Evolutionary conservation across 768 basidiomycete species (phyloP), one percentile per base, ranked within the genome.

Genomic region (Fomitopsis serialis): DNA sequence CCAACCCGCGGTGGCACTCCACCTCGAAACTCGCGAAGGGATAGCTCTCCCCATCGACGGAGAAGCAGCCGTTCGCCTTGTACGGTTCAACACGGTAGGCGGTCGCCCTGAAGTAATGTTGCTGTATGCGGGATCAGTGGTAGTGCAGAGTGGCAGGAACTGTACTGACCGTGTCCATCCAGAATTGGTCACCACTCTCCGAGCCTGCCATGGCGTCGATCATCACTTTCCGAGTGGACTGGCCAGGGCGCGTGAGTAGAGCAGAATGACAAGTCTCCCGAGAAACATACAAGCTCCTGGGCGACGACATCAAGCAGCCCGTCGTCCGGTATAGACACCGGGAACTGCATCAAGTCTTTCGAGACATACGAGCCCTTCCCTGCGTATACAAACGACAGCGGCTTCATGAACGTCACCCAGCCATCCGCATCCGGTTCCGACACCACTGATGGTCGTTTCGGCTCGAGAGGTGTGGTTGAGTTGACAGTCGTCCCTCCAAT

Each of bases 261-360:
- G 32, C 7, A 6, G 43, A 50, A 6, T 32, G n/a, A 22, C 34
- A 8, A 19, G 4, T 40, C 37, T 5, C 6, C 15, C 37, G 37
- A 15, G 6, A 40, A 40, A 68, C 80, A 35, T 61, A 88, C 91
- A 53, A 74, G 58, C 51, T 80, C 77, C 73, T 91, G 84, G 36
- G 78, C 74, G 42, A 79, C 77, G 42, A 93, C 66, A 60, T 92
- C 91, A 49, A 93, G 82, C 27, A 84, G 66, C 0, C 90, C 89
- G 61, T 94, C 89, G 54, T 87, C 80, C 0, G 89, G 87, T 47
- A 85, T 65, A 21, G 89, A 89, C 3, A 89, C 84, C 0, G 90
- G 92, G 63, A 92, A 94, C 23, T 89, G 82, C 85, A 92, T 85
- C 35, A 87, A 74, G 53, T 87, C 85, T 17, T 86, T 86, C 48